Evolutionary conservation across 2,329 filamentous ascomycete genomes (phyloP), one percentile per base, ranked within the genome.

Genomic region (Microsporum ferrugineum): DNA sequence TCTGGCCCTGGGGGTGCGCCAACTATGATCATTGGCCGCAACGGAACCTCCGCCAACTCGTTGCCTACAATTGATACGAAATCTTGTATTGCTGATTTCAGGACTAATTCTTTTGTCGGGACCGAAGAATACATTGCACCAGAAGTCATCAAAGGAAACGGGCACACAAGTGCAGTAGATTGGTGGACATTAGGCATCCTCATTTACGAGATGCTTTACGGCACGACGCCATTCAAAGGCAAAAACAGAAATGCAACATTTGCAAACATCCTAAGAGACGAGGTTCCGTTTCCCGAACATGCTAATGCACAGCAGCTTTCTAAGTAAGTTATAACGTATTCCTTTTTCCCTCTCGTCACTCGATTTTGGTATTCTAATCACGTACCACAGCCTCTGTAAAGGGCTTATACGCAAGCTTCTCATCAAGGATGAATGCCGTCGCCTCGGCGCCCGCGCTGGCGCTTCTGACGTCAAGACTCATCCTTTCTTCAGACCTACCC

Each of bases 91-190:
- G 90, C 89, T 66, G 94, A 97, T 76, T 99, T 99, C 81, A 84
- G 94, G 61, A 99, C 94, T 17, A 99, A 99, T 71, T 96, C 91
- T 0, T 99, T 99, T 72, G 94, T 99, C 47, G 94, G 94, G 17
- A 99, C 94, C 0, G 94, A 99, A 74, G 94, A 99, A 74, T 99
- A 99, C 74, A 99, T 99, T 71, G 94, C 94, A 0, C 94, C 94
- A 1, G 94, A 99, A 75, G 94, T 99, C 39, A 99, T 99, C 73
- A 97, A 97, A 77, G 94, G 94, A 43, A 96, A 92, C 71, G 94
- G 94, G 29, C 94, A 99, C 76, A 99, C 94, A 5, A 97, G 92
- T 71, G 94, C 94, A 12, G 94, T 99, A 12, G 94, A 99, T 74
- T 99, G 94, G 94, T 99, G 94, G 94, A 99, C 94, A 0, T 76